Percentiles rank a stretch among this genome's conserved stretches.
These are phyloP conservation scores for Rhodofomes roseus DNA, from an alignment of 1,284 basidiomycete species.

Conservation along the genomic window DNA sequence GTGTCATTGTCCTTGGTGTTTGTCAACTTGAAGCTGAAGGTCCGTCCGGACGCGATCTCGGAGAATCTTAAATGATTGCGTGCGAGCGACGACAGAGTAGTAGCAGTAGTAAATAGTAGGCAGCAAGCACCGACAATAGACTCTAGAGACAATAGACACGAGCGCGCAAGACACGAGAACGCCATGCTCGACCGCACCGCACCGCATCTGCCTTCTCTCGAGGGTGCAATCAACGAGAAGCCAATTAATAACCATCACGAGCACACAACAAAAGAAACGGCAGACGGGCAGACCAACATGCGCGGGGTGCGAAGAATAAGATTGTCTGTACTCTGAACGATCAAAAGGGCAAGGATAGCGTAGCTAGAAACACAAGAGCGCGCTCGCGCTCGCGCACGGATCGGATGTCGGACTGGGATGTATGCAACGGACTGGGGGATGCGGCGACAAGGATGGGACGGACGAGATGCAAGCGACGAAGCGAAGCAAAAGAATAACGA, in stretches of 20 bases:
- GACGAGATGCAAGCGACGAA: neutral
- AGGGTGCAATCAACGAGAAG: too few relatives aligned
- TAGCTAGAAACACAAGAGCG: slow-evolving; percentile 1
- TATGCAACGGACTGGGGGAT: neutral
- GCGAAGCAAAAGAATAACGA: neutral
- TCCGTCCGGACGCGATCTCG: too few relatives aligned
- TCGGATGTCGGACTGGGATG: neutral
- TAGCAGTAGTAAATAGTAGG: neutral
- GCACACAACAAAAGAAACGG: neutral
- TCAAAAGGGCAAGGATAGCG: neutral
- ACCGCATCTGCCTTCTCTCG: too few relatives aligned
- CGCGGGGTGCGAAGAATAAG: neutral
- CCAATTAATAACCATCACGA: too few relatives aligned
- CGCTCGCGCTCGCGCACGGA: too few relatives aligned
- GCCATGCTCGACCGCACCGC: too few relatives aligned
- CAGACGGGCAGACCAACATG: too few relatives aligned
- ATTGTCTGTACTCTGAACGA: neutral
- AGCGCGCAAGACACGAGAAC: too few relatives aligned
- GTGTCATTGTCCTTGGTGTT: too few relatives aligned
- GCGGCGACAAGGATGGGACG: neutral
- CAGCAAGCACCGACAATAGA: too few relatives aligned
- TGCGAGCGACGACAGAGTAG: neutral
- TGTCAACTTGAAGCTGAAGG: too few relatives aligned
- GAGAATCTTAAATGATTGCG: neutral
- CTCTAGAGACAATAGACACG: too few relatives aligned